A percentile compares a stretch with the other conserved stretches of the same genome.
Conservation (phyloP, 2,329 filamentous ascomycete species). For the Phaeomoniella chlamydospora region DNA sequence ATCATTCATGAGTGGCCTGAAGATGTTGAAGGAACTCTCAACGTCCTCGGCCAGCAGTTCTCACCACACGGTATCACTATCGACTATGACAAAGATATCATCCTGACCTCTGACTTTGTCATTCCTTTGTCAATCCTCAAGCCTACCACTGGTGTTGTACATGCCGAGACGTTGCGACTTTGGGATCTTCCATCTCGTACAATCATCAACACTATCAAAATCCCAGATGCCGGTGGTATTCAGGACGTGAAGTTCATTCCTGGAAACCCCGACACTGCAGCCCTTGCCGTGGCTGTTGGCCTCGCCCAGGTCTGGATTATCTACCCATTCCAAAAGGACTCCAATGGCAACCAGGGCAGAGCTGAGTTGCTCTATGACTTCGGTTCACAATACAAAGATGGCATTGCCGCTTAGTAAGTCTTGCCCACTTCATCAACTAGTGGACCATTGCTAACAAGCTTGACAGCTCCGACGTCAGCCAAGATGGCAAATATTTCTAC, state of each 20-base stretch:
- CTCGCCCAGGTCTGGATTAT: conserved; percentile 51
- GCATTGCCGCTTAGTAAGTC: conserved; percentile 35
- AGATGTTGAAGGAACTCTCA: conserved; percentile 37
- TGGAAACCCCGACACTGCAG: conserved; percentile 41
- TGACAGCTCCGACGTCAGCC: conserved; percentile 37
- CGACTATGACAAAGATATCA: conserved; percentile 42
- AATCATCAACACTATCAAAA: conserved; percentile 46
- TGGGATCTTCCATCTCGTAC: conserved; percentile 39
- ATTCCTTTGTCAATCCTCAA: conserved; percentile 48
- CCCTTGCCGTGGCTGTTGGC: conserved; percentile 45
- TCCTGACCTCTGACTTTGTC: conserved; percentile 49
- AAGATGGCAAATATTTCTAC: conserved; percentile 41
- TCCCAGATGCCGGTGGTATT: conserved; percentile 44
- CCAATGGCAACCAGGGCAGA: conserved; percentile 41
- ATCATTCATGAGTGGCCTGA: conserved; percentile 50
- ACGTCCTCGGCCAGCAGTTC: conserved; percentile 46
- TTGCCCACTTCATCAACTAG: not conserved
- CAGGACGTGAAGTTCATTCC: conserved; percentile 55
- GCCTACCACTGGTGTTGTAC: conserved; percentile 38
- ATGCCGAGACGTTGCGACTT: conserved; percentile 43
- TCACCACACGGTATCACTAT: conserved; percentile 45
- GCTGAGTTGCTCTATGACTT: conserved; percentile 45
- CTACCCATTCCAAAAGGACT: conserved; percentile 43
- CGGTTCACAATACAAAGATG: conserved; percentile 39
- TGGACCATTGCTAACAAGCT: conserved; percentile 1